These are phyloP conservation scores for Lotmaria passim DNA, from an alignment of 208 protist genomes.

Conservation along the genomic window DNA sequence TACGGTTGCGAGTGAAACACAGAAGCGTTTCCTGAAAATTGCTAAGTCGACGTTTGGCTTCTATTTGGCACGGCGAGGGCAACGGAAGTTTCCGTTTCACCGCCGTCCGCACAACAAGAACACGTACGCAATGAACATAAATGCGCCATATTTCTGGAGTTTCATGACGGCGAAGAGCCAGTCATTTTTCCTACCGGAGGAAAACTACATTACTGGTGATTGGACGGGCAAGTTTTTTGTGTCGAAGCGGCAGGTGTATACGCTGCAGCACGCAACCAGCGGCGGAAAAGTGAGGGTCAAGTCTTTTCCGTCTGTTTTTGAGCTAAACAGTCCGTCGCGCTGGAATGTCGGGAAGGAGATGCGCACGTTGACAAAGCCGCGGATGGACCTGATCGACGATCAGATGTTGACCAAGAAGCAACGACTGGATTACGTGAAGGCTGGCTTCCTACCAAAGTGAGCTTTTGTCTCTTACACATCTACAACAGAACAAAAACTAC, in stretches of 20 bases:
- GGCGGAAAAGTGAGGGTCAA: slow-evolving; percentile 86
- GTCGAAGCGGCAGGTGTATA: slow-evolving; percentile 90
- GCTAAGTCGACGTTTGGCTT: slow-evolving; percentile 92
- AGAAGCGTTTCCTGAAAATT: slow-evolving; percentile 87
- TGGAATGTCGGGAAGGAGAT: slow-evolving; percentile 93
- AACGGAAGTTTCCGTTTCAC: slow-evolving; percentile 84
- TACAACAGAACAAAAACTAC: slow-evolving; percentile 6
- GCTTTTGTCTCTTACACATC: neutral
- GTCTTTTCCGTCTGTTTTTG: slow-evolving; percentile 87
- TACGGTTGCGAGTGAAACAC: slow-evolving; percentile 21
- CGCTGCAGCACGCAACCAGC: slow-evolving; percentile 86
- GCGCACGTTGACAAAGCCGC: slow-evolving; percentile 83
- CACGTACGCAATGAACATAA: slow-evolving; percentile 85
- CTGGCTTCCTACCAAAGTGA: slow-evolving; percentile 87
- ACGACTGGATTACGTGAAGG: slow-evolving; percentile 87
- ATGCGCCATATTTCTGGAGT: slow-evolving; percentile 88
- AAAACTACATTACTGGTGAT: slow-evolving; percentile 93
- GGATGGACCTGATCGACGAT: slow-evolving; percentile 92
- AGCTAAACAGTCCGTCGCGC: slow-evolving; percentile 84
- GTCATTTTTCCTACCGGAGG: slow-evolving; percentile 77
- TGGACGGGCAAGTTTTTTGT: slow-evolving; percentile 94
- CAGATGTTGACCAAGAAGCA: slow-evolving; percentile 93
- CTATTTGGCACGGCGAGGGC: slow-evolving; percentile 81
- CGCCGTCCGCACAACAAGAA: slow-evolving; percentile 86
- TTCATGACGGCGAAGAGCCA: slow-evolving; percentile 89